phyloP scores from a whole-genome alignment of 257 asterid species.

The Ilex asprella region DNA sequence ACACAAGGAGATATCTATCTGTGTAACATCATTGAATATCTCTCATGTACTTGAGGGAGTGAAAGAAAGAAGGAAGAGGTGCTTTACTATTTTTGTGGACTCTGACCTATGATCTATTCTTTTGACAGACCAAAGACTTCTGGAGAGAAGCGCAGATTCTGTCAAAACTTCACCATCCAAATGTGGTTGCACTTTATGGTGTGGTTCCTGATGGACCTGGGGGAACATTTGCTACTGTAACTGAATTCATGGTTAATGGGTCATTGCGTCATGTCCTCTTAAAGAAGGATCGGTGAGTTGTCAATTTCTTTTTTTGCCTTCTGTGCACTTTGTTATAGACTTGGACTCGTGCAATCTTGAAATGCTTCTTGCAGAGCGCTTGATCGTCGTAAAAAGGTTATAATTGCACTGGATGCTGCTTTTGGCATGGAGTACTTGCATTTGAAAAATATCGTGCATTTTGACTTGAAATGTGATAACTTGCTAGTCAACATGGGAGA shows the following conservation, averaged over 20 bases:
- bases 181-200: slow-evolving; percentile 83
- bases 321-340: background rate
- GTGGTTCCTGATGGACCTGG: slow-evolving; percentile 89
- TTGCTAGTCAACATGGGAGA: slow-evolving; percentile 84
- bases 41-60: too few relatives aligned
- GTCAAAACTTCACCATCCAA: slow-evolving; percentile 84
- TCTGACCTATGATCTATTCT: background rate
- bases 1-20: background rate
- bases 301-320: slow-evolving; percentile 5
- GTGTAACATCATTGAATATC: background rate
- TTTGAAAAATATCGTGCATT: slow-evolving; percentile 69
- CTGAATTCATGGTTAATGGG: slow-evolving; percentile 80
- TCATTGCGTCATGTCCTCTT: slow-evolving; percentile 66
- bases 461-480: slow-evolving; percentile 88
- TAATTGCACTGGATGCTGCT: slow-evolving; percentile 66
- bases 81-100: too few relatives aligned
- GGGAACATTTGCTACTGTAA: slow-evolving; percentile 76
- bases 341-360: slow-evolving; percentile 4
- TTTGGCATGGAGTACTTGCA: slow-evolving; percentile 59
- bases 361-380: slow-evolving; percentile 41
- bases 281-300: slow-evolving; percentile 59
- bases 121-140: slow-evolving; percentile 60
- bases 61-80: too few relatives aligned
- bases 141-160: slow-evolving; percentile 94
- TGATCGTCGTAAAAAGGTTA: slow-evolving; percentile 56